Percentiles rank a stretch among this genome's conserved stretches.
Evolutionary conservation across 805 yeast genomes (phyloP).

Genomic region (Saturnispora saitoi): DNA sequence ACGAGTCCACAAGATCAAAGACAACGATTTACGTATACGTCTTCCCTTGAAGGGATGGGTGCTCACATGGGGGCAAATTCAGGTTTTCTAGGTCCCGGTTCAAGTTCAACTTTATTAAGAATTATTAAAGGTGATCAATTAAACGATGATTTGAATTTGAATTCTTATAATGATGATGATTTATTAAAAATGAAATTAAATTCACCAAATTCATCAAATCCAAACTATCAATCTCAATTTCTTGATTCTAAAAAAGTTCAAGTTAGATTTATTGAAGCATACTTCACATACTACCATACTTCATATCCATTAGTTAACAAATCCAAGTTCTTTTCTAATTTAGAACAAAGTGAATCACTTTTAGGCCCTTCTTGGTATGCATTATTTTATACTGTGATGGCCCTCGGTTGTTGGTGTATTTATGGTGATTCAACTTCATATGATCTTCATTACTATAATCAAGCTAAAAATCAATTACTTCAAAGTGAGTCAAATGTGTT

Average conservation of each 20-base stretch:
- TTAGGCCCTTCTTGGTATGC: conserved; percentile 32
- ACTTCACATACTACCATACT: conserved; percentile 51
- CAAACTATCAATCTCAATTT: background rate
- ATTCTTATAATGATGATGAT: background rate
- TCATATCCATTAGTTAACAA: conserved; percentile 54
- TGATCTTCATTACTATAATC: conserved; percentile 48
- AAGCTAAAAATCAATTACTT: conserved; percentile 37
- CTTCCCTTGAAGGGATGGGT: conserved; percentile 53
- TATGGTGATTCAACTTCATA: conserved; percentile 44
- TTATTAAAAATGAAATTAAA: background rate
- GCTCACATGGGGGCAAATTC: conserved; percentile 40
- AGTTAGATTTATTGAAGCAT: conserved; percentile 27
- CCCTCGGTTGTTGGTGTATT: conserved; percentile 63
- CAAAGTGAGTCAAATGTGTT: conserved; percentile 36
- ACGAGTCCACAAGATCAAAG: background rate
- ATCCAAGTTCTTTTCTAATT: conserved; percentile 35
- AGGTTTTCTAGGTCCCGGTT: conserved; percentile 61
- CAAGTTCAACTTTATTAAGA: conserved; percentile 44
- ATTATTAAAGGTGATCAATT: conserved; percentile 28
- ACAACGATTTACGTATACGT: background rate
- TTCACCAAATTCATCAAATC: background rate
- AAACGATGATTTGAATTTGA: conserved; percentile 17
- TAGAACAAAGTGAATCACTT: conserved; percentile 15
- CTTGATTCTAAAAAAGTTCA: conserved; percentile 11
- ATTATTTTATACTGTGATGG: conserved; percentile 47